Base-by-base conservation (phyloP, 345 rosid species). In the Citrus trifoliata region DNA sequence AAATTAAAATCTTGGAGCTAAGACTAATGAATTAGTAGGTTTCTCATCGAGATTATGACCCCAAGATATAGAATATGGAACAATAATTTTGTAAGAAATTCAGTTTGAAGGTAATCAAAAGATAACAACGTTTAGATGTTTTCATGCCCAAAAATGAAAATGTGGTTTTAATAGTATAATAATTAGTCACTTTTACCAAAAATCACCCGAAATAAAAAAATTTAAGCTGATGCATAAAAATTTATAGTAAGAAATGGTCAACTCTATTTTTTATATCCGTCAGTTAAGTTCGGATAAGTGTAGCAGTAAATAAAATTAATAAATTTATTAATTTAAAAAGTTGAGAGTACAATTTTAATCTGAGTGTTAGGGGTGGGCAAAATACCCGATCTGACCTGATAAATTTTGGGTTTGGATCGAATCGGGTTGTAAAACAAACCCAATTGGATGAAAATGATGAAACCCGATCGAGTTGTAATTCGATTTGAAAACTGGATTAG, bases 331-430 rank as follows among this genome's bases (percentile, higher is more conserved):
- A 12, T 46, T 46, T 46, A 12, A 3, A 46, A 42, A 46, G 16
- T 46, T 46, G 13, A 46, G 51, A 46, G 51, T 51, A 18, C 22
- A 16, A 16, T 51, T 4, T 51, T 0, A 5, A 51, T 51, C 7
- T 18, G 56, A 14, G 22, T n/a, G n/a, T n/a, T n/a, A n/a, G n/a
- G n/a, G n/a, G n/a, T 16, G 0, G 38, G 38, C 38, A 32, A 32
- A 32, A 32, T 4, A 32, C 5, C 4, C 33, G 5, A 32, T 32
- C 0, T 0, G 4, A 32, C 33, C 33, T 0, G 33, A 32, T 32
- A 32, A 32, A 32, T 4, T 32, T 4, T 5, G 5, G 33, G 5
- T 32, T 32, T 5, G 0, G 0, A 2, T 32, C 33, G 5, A 0
- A 0, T 32, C 33, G 4, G 0, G 33, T 32, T 32, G 33, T 32